A percentile compares a stretch with the other conserved stretches of the same genome.
Evolutionary conservation across 2,329 filamentous ascomycete species (phyloP).

Genomic region (Calonectria crousiana): DNA sequence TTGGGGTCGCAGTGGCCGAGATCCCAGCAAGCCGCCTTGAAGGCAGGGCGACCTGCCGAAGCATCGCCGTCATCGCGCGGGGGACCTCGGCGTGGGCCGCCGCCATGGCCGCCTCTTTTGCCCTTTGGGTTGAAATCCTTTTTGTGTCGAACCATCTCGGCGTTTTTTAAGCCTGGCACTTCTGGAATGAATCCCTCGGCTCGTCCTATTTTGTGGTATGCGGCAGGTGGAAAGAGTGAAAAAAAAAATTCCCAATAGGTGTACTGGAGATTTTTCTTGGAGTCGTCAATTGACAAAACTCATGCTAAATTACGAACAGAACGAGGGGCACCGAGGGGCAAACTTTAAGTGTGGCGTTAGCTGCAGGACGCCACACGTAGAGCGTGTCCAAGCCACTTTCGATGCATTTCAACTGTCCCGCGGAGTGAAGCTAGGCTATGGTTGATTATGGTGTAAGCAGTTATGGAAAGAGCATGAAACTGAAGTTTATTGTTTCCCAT

Average conservation of each 20-base stretch:
- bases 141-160: slow-evolving; percentile 90
- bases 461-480: not conserved
- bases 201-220: not conserved
- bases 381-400: not conserved
- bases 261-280: not conserved
- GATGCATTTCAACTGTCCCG: not conserved
- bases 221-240: no score
- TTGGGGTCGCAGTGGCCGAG: slow-evolving; percentile 98
- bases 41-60: slow-evolving; percentile 61
- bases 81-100: slow-evolving; percentile 63
- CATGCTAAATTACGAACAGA: slow-evolving; percentile 8
- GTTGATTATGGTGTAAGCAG: not conserved
- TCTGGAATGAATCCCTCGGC: not conserved
- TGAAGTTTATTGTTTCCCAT: not conserved
- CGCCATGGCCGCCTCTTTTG: slow-evolving; percentile 71
- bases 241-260: not conserved
- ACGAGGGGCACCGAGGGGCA: slow-evolving; percentile 14
- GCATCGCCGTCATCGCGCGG: slow-evolving; percentile 58
- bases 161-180: not conserved
- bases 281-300: not conserved
- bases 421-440: not conserved
- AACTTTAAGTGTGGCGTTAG: not conserved
- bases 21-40: slow-evolving; percentile 98
- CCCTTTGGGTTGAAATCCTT: slow-evolving; percentile 84
- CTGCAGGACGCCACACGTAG: not conserved